Evolutionary conservation across 163 green algal genomes (phyloP).

Genomic region (Scenedesmus sp.): DNA sequence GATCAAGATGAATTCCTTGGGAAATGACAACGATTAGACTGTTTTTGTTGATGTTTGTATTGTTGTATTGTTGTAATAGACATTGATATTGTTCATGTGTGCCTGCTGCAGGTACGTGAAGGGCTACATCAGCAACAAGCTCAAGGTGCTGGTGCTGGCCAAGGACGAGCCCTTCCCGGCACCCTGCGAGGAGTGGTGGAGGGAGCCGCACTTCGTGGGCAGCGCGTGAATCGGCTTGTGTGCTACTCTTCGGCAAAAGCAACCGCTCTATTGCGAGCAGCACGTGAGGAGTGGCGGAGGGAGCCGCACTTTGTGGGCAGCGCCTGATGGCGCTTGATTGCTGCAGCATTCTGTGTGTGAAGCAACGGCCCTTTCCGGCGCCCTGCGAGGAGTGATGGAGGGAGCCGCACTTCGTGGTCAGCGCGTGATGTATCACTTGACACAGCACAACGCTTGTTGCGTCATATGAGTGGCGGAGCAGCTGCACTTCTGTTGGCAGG

Average conservation of each 20-base stretch:
- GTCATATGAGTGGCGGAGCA: conserved; percentile 58
- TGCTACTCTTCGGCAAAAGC: conserved; percentile 81
- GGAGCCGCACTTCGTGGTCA: conserved; percentile 32
- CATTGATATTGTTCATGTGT: not conserved
- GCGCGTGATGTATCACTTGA: conserved; percentile 59
- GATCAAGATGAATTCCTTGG: conserved; percentile 49
- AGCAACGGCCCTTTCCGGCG: conserved; percentile 74
- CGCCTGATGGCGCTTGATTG: conserved; percentile 37
- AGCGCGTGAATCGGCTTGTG: conserved; percentile 39
- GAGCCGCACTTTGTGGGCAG: conserved; percentile 22
- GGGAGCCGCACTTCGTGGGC: conserved; percentile 31
- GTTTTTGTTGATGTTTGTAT: not conserved
- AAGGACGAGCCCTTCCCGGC: conserved; percentile 80
- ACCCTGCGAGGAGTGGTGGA: conserved; percentile 43
- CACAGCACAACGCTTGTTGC: conserved; percentile 67
- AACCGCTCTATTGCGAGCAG: conserved; percentile 73
- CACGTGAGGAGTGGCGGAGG: conserved; percentile 30
- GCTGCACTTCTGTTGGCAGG: conserved; percentile 65
- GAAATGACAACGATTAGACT: not conserved
- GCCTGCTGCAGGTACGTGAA: conserved; percentile 74
- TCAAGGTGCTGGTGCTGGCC: conserved; percentile 81
- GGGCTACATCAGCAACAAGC: conserved; percentile 90
- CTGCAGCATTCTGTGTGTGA: conserved; percentile 66
- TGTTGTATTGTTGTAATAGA: not conserved
- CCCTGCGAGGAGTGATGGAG: conserved; percentile 42